Evolutionary conservation across 2,329 filamentous ascomycete genomes (phyloP).

Genomic region (Tolypocladium sp.): DNA sequence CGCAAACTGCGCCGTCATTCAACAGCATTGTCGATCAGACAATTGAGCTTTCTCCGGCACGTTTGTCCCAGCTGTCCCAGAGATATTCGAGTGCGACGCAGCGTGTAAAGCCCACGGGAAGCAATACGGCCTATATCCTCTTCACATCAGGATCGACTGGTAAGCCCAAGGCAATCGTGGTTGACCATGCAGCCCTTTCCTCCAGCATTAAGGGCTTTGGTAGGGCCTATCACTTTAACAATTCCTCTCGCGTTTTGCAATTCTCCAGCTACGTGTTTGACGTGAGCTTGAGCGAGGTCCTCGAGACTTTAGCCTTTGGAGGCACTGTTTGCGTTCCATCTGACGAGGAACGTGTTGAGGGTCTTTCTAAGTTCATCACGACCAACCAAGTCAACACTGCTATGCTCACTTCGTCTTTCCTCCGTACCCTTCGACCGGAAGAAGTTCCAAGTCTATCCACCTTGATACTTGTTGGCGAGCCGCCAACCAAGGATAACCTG

Average conservation of each 20-base stretch:
- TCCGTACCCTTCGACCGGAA: not conserved
- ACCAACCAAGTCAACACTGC: not conserved
- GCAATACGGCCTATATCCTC: not conserved
- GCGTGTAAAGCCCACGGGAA: not conserved
- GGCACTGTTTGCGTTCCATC: conserved; percentile 5
- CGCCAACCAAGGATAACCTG: not conserved
- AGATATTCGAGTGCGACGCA: no score
- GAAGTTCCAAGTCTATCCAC: conserved; percentile 1
- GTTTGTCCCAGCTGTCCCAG: no score
- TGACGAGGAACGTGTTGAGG: not conserved
- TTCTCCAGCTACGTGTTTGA: conserved; percentile 7
- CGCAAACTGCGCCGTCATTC: not conserved
- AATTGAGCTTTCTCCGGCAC: no score
- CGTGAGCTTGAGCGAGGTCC: conserved; percentile 1
- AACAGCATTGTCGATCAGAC: not conserved
- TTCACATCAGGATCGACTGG: not conserved
- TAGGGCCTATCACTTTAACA: not conserved
- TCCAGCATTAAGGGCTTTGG: not conserved
- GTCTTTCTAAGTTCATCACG: not conserved
- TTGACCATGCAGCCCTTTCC: conserved; percentile 1
- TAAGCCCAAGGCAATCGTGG: conserved; percentile 1
- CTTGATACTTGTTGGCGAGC: conserved; percentile 4
- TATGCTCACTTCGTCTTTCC: conserved; percentile 3
- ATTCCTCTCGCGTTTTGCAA: conserved; percentile 1
- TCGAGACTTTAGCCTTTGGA: conserved; percentile 2